Conservation (phyloP, 2,329 filamentous ascomycete species). For the Plenodomus lindquistii region DNA sequence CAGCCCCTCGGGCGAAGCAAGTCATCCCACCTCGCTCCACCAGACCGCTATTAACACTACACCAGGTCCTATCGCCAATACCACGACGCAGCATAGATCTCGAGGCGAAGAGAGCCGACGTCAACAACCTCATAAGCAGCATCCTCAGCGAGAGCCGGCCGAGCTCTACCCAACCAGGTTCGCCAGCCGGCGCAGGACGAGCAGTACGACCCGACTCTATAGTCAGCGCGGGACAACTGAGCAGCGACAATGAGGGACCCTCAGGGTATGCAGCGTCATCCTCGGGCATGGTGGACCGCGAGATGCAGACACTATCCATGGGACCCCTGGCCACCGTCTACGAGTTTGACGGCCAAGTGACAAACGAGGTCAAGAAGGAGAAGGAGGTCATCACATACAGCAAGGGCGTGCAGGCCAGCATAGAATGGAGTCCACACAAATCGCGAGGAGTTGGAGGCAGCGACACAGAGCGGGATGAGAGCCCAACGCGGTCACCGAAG, state of each 20-base stretch:
- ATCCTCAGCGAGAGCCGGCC: conserved; percentile 80
- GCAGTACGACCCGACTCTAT: conserved; percentile 85
- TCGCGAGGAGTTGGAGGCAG: conserved; percentile 58
- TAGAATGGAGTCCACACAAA: conserved; percentile 66
- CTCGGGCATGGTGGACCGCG: conserved; percentile 40
- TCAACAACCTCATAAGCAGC: conserved; percentile 83
- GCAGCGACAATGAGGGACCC: conserved; percentile 64
- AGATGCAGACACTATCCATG: conserved; percentile 73
- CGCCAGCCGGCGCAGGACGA: conserved; percentile 48
- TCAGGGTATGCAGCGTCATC: conserved; percentile 17
- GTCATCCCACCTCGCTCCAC: background rate
- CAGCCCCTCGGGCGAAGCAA: conserved; percentile 71
- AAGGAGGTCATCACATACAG: conserved; percentile 90
- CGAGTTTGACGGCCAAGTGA: conserved; percentile 76
- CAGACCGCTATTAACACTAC: conserved; percentile 12
- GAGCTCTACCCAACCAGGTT: conserved; percentile 64
- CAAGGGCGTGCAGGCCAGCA: conserved; percentile 91
- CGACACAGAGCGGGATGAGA: conserved; percentile 64
- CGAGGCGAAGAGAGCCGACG: conserved; percentile 61
- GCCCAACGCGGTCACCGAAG: conserved; percentile 55
- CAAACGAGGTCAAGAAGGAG: conserved; percentile 67
- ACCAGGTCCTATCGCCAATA: conserved; percentile 68
- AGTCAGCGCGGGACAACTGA: conserved; percentile 78
- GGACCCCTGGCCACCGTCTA: conserved; percentile 75
- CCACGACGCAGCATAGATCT: conserved; percentile 68